A percentile compares a stretch with the other conserved stretches of the same genome.
Evolutionary conservation across 805 yeast species (phyloP).

Genomic region (Candida ipomoeae): DNA sequence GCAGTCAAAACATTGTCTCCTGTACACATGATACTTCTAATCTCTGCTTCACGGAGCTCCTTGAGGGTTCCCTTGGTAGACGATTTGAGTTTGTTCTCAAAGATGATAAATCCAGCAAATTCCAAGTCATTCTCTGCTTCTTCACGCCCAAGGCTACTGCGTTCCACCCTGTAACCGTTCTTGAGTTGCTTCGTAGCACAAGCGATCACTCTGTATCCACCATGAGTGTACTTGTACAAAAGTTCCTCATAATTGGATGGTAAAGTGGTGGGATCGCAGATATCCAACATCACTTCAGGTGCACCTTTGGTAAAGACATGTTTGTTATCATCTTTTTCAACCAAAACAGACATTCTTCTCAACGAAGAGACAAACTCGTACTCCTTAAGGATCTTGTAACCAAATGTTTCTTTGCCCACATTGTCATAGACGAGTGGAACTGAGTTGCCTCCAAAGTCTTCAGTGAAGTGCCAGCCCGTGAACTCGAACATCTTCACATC

Average conservation of each 20-base stretch:
- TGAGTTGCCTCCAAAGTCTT: constrained; percentile 44
- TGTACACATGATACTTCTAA: constrained; percentile 92
- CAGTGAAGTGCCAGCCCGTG: constrained; percentile 71
- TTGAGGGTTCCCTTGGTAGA: constrained; percentile 59
- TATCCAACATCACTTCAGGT: constrained; percentile 83
- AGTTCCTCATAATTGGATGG: constrained; percentile 73
- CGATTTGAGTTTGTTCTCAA: constrained; percentile 83
- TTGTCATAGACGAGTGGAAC: constrained; percentile 17
- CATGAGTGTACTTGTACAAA: constrained; percentile 82
- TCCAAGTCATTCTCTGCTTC: constrained; percentile 64
- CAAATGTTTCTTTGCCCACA: constrained; percentile 16
- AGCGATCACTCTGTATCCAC: constrained; percentile 93
- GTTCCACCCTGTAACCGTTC: constrained; percentile 4
- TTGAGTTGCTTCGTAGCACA: constrained; percentile 65
- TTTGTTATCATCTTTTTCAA: constrained; percentile 23
- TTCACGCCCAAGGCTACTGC: constrained; percentile 45
- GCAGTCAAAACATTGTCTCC: constrained; percentile 97
- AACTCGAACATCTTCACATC: constrained; percentile 93
- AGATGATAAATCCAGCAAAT: constrained; percentile 84
- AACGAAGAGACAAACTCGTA: constrained; percentile 83
- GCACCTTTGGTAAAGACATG: constrained; percentile 82
- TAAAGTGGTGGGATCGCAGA: constrained; percentile 67
- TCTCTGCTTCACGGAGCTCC: constrained; percentile 59
- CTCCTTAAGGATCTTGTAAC: constrained; percentile 39
- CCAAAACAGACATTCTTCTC: constrained; percentile 87